Conservation (phyloP, 495 filamentous ascomycete genomes). For the Hypoxylon trugodes region DNA sequence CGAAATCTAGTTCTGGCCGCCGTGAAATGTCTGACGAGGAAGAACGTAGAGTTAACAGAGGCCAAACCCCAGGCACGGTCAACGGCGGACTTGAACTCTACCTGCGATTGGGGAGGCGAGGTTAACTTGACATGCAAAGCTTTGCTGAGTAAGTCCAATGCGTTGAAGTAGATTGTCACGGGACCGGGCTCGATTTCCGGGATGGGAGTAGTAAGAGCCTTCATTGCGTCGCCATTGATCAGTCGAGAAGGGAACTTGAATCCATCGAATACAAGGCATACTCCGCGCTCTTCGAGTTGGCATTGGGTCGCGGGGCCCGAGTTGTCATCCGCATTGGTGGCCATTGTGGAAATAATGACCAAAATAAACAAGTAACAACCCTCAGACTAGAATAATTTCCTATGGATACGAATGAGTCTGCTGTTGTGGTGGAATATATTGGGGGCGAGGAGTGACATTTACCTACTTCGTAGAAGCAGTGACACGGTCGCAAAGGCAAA, state of each 20-base stretch:
- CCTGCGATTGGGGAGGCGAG: not conserved
- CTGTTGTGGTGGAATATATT: no score
- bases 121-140: not conserved
- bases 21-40: not conserved
- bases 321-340: not conserved
- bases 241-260: not conserved
- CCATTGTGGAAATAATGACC: not conserved
- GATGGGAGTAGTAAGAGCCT: not conserved
- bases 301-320: not conserved
- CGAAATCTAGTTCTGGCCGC: not conserved
- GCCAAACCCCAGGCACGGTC: not conserved
- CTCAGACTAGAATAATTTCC: no score
- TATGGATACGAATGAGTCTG: no score
- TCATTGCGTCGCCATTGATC: not conserved
- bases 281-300: no score
- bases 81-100: not conserved
- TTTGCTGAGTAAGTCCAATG: not conserved
- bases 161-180: not conserved
- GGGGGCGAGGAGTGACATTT: no score
- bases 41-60: not conserved
- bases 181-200: not conserved
- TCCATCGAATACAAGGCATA: not conserved
- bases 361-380: no score
- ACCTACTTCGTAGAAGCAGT: no score
- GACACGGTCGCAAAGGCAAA: no score